Evolutionary conservation across 208 protist species (phyloP), one percentile per base, ranked within the genome.

Genomic region (Trypanosoma melophagium): DNA sequence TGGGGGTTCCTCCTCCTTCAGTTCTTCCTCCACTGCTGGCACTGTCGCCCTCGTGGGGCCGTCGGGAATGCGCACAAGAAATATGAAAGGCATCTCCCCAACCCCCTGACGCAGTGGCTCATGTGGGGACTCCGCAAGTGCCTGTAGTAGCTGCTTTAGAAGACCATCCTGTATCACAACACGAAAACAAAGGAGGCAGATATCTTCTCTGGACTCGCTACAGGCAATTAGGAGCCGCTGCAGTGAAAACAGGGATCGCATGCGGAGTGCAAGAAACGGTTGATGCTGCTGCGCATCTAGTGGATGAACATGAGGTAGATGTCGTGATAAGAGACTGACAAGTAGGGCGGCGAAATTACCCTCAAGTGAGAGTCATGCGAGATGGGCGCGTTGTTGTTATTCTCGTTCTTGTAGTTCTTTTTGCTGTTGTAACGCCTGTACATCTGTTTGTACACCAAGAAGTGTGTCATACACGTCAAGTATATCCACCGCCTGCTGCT

Each of bases 391-490:
- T 3, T 40, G 16, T 9, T 44, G 14, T 19, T 19, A 0, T 16
- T 53, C 59, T 21, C 25, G 3, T 25, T 47, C 67, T 42, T 35
- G 28, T 35, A 35, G 28, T 35, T 35, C 28, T 35, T 5, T 35
- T 35, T 35, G 28, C 28, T 35, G 28, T 5, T 35, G 28, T 1
- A 35, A 5, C 28, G 3, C 28, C 1, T 35, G 28, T 35, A 1
- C 28, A 35, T 35, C 28, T 35, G 28, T 35, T 35, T 57, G 31
- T 16, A 4, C 59, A 22, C 25, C n/a, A 19, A 72, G 45, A 7
- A 72, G 42, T 4, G 60, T 60, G 31, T 66, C 53, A n/a, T 72
- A 72, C 13, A 72, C 67, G 2, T 65, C 67, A 7, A 72, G 35
- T 31, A 72, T 52, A 24, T 72, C 60, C 14, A 72, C 54, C 9